Evolutionary conservation across 202 grass and related monocot species (phyloP), one percentile per base, ranked within the genome.

Genomic region (Eragrostis tef): DNA sequence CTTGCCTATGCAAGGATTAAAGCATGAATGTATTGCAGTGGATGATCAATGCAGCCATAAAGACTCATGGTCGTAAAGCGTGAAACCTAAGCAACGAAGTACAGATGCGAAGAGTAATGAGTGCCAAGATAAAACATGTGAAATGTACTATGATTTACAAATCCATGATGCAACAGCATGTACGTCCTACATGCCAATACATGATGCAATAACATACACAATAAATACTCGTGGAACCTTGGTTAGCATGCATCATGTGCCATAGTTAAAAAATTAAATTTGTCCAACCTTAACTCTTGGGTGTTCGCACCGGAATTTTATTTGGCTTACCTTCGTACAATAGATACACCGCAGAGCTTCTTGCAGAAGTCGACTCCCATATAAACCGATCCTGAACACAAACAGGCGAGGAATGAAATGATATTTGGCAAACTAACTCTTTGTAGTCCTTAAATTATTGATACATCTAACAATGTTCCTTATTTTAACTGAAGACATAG

Each of bases 341-440:
- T 86, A 79, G 96, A 98, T 42, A 94, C 92, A 51, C 92, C 95
- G 59, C 95, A 98, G 50, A 98, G 92, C 83, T 98, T 98, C 87
- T 98, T 95, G 81, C 95, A 95, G 75, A 98, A 98, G 63, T 95
- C 92, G 68, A 98, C 95, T 71, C 95, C 95, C 70, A 52, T 88
- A 85, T 98, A 98, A 67, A 85, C 75, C 42, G 90, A 95, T 70
- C 87, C 96, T 98, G 43, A 13, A 83, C 44, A 57, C 77, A 81
- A 74, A 73, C 50, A 85, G 60, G 80, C 9, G 67, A 3, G 17
- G 1, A 46, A 81, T 82, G 56, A 71, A 49, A 71, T 80, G 48
- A 78, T 79, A 75, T 74, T 57, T 19, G 9, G 49, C 54, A 83
- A 50, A 44, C 64, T 22, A 24, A 54, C 9, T 56, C 54, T 65